Evolutionary conservation across 768 basidiomycete genomes (phyloP), one percentile per base, ranked within the genome.

Genomic region (Lentinula sp.): DNA sequence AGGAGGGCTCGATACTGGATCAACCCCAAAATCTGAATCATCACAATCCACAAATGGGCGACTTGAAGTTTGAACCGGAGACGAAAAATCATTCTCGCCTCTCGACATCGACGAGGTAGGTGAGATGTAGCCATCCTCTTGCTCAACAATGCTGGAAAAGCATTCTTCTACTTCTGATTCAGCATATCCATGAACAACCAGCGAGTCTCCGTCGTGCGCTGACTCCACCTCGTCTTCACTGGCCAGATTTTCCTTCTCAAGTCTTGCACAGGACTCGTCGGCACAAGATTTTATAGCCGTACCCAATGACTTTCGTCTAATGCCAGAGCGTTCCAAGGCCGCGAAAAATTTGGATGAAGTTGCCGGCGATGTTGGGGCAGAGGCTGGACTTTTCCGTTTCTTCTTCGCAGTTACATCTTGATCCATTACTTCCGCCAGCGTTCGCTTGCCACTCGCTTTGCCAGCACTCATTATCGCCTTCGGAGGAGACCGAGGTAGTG

Each of bases 71-170:
- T 34, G 18, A 40, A 7, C 28, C 23, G 89, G 89, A 10, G 89
- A 91, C 51, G 88, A 89, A 32, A 91, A 66, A 8, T 85, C 84
- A 61, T 88, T 83, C 28, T 79, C 79, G 40, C 85, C 86, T 63
- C 76, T 76, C 54, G 78, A 79, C 64, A 78, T 75, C 23, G 84
- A 84, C 51, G 81, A 74, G 8, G 82, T 74, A 15, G 89, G 90
- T n/a, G 91, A 91, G 57, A 89, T 77, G 71, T 93, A 93, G 15
- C 91, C 91, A 62, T 89, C 89, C 68, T 93, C 91, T 72, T 91
- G 91, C 67, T 78, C 76, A 15, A 90, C 83, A 9, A 65, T 67
- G 56, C 83, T 77, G 37, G 69, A 74, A n/a, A 79, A 74, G 21
- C 77, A 71, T 40, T 75, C 72, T 60, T 79, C 78, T 60, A 74